These are phyloP conservation scores for Populus euphratica DNA, from an alignment of 345 rosid species.

Conservation along the genomic window DNA sequence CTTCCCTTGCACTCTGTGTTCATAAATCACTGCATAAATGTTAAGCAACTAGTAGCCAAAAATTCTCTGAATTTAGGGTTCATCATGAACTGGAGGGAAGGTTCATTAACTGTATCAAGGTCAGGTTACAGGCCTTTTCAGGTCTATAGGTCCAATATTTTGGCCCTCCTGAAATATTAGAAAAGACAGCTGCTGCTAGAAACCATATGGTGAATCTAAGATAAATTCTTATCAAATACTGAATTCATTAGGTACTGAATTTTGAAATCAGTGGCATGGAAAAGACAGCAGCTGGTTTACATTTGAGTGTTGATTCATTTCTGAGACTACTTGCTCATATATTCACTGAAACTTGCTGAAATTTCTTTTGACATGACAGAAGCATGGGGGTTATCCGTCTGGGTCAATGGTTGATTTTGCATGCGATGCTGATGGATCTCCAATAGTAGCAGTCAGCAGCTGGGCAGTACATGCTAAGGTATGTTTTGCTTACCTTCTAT, in stretches of 20 bases:
- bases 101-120: no score
- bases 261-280: not conserved
- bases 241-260: not conserved
- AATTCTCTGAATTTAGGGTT: not conserved
- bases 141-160: not conserved
- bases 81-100: no score
- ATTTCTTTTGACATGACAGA: slow-evolving; percentile 43
- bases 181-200: not conserved
- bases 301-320: not conserved
- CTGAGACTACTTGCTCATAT: not conserved
- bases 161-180: not conserved
- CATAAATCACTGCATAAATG: not conserved
- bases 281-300: not conserved
- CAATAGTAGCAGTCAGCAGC: slow-evolving; percentile 76
- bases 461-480: slow-evolving; percentile 87
- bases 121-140: no score
- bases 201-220: not conserved
- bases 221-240: not conserved
- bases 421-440: slow-evolving; percentile 80
- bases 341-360: not conserved
- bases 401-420: slow-evolving; percentile 93
- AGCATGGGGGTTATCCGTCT: slow-evolving; percentile 78
- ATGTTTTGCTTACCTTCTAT: slow-evolving; percentile 5
- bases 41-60: not conserved
- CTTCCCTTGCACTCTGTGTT: not conserved